phyloP scores from a whole-genome alignment of 371 early-diverging fungal species.

The Furculomyces boomerangus region DNA sequence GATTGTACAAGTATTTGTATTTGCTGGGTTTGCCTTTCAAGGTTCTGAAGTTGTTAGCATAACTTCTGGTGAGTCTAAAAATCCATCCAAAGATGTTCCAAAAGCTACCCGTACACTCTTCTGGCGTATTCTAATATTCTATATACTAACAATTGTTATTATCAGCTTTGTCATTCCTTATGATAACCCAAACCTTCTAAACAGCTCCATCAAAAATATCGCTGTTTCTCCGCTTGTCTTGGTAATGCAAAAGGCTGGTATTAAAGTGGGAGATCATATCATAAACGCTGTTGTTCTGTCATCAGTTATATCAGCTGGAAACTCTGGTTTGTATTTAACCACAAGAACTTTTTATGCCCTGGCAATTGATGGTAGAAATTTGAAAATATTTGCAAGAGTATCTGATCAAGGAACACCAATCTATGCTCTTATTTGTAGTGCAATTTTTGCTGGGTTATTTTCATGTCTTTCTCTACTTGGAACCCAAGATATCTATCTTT shows the following conservation, averaged over 20 bases:
- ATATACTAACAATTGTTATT: constrained; percentile 42
- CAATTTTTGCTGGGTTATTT: constrained; percentile 10
- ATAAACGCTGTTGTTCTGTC: constrained; percentile 52
- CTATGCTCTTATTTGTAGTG: constrained; percentile 10
- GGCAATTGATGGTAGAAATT: constrained; percentile 45
- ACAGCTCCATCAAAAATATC: constrained; percentile 22
- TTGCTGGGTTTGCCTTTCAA: constrained; percentile 77
- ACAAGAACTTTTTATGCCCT: constrained; percentile 44
- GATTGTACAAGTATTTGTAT: constrained; percentile 47
- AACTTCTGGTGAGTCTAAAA: constrained; percentile 52
- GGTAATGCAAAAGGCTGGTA: constrained; percentile 46
- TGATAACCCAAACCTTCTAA: constrained; percentile 32
- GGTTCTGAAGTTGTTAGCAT: constrained; percentile 64
- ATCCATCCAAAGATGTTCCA: constrained; percentile 52
- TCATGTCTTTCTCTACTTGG: constrained; percentile 15
- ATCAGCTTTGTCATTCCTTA: constrained; percentile 52
- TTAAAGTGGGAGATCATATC: constrained; percentile 36
- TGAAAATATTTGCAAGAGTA: constrained; percentile 16
- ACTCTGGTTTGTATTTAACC: constrained; percentile 47
- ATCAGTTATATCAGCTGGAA: constrained; percentile 48
- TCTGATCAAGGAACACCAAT: constrained; percentile 18
- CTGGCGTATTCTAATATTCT: constrained; percentile 58
- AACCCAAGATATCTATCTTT: constrained; percentile 38
- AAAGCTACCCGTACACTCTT: constrained; percentile 50
- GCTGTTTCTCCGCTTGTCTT: constrained; percentile 51